A percentile compares a stretch with the other conserved stretches of the same genome.
These are phyloP conservation scores for Monosporozyma siamensis DNA, from an alignment of 805 yeast genomes.

Conservation along the genomic window DNA sequence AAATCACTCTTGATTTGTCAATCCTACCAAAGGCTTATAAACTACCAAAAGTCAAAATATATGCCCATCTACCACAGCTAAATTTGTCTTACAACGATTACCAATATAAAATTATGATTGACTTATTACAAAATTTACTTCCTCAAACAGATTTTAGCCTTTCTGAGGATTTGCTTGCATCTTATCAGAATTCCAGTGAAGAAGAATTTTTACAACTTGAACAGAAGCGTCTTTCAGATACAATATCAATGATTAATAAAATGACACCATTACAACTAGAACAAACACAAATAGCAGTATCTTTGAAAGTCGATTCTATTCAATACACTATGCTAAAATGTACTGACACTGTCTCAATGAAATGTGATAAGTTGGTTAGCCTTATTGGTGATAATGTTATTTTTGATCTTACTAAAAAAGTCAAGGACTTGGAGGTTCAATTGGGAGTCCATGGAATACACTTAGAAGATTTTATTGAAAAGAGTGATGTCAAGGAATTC, in stretches of 20 bases:
- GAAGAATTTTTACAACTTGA: conserved; percentile 12
- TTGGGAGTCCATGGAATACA: conserved; percentile 55
- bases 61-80: conserved; percentile 69
- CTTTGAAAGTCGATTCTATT: conserved; percentile 57
- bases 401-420: conserved; percentile 51
- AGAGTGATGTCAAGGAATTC: conserved; percentile 48
- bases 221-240: conserved; percentile 21
- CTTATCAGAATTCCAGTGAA: conserved; percentile 3
- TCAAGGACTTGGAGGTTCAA: conserved; percentile 54
- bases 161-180: background rate
- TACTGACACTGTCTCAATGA: conserved; percentile 47
- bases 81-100: conserved; percentile 71
- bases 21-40: conserved; percentile 74
- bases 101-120: conserved; percentile 84
- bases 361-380: conserved; percentile 61
- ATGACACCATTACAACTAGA: conserved; percentile 35
- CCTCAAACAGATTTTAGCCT: conserved; percentile 2
- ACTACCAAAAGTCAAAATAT: conserved; percentile 60
- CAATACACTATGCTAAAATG: conserved; percentile 59
- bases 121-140: conserved; percentile 50
- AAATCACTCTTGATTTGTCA: conserved; percentile 67
- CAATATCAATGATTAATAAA: conserved; percentile 28
- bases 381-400: conserved; percentile 57
- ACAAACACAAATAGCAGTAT: conserved; percentile 66
- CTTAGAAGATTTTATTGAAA: conserved; percentile 67